Evolutionary conservation across 2,329 filamentous ascomycete species (phyloP), one percentile per base, ranked within the genome.

Genomic region (Ophidiomyces ophidiicola): DNA sequence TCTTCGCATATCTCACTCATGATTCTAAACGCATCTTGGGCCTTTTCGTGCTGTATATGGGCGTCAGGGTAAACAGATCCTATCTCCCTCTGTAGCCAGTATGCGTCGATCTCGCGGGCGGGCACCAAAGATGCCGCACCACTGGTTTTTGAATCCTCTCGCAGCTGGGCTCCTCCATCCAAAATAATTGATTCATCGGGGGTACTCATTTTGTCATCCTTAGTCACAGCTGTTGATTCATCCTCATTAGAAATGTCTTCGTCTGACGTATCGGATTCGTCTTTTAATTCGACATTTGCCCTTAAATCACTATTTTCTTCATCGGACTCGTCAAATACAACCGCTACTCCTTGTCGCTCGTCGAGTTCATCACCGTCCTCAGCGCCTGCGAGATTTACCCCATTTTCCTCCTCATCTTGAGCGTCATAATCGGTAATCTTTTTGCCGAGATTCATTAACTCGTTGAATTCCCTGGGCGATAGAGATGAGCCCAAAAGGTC

Each of bases 381-480:
- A 5, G 17, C 32, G 12, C 38, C 32, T 41, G 73, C 82, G 12
- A 68, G 74, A 15, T 68, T 72, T 19, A 76, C 71, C 42, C 74
- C 80, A 52, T 80, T 78, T 20, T 75, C 80, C 68, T 85, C 82
- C 21, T 94, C 90, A 48, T 96, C 88, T 57, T 96, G 86, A 26
- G 83, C 83, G 61, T 96, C 83, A 61, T 96, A 98, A 59, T 98
- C 90, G 35, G 90, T 98, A 47, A 98, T 94, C 65, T 98, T 98
- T 68, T 98, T 98, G 48, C 87, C 85, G 30, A 98, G 67, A 56
- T 94, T 98, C 40, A 96, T 79, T 49, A 98, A 66, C 64, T 96
- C 88, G 56, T 96, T 96, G 67, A 96, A 98, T 58, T 94, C 80
- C 57, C 94, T 93, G 1, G 84, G 75, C 34, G 72, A 79, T 67